Percentiles rank a stretch among this genome's conserved stretches.
Evolutionary conservation across 371 early-diverging fungal genomes (phyloP).

Genomic region (Saksenaea oblongispora): DNA sequence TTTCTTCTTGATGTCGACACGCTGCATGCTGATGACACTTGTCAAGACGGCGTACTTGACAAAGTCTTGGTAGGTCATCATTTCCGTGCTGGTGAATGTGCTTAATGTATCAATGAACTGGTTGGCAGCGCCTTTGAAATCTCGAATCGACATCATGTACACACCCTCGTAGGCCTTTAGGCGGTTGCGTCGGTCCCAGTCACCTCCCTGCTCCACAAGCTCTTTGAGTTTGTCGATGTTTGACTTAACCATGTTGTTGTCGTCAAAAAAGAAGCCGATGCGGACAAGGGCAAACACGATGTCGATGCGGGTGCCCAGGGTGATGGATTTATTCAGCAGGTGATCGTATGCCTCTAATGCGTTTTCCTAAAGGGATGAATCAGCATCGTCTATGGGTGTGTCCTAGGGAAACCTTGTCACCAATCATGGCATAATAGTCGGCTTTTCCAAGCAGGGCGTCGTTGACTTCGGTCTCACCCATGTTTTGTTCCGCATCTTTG

Average conservation of each 20-base stretch:
- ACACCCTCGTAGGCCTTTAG: slow-evolving; percentile 98
- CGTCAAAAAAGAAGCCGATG: slow-evolving; percentile 93
- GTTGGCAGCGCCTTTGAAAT: slow-evolving; percentile 92
- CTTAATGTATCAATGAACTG: slow-evolving; percentile 94
- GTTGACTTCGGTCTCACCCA: slow-evolving; percentile 94
- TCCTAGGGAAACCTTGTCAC: slow-evolving; percentile 98
- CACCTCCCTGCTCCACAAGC: slow-evolving; percentile 96
- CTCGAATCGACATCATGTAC: slow-evolving; percentile 89
- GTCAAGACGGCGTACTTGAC: slow-evolving; percentile 94
- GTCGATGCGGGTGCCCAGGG: slow-evolving; percentile 92
- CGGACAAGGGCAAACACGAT: slow-evolving; percentile 90
- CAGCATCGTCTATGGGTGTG: neutral
- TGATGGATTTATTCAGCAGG: slow-evolving; percentile 84
- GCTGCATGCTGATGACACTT: slow-evolving; percentile 85
- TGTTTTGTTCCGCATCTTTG: slow-evolving; percentile 86
- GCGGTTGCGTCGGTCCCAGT: slow-evolving; percentile 99
- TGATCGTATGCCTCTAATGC: slow-evolving; percentile 83
- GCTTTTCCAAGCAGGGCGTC: slow-evolving; percentile 93
- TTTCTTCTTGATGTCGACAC: slow-evolving; percentile 94
- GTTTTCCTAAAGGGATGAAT: slow-evolving; percentile 65
- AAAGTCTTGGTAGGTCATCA: slow-evolving; percentile 97
- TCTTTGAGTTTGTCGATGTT: slow-evolving; percentile 84
- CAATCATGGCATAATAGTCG: slow-evolving; percentile 88
- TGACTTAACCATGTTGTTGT: slow-evolving; percentile 75
- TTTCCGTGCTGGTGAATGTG: slow-evolving; percentile 97